Conservation (phyloP, 78 protist species). For the Tieghemostelium lacteum region DNA sequence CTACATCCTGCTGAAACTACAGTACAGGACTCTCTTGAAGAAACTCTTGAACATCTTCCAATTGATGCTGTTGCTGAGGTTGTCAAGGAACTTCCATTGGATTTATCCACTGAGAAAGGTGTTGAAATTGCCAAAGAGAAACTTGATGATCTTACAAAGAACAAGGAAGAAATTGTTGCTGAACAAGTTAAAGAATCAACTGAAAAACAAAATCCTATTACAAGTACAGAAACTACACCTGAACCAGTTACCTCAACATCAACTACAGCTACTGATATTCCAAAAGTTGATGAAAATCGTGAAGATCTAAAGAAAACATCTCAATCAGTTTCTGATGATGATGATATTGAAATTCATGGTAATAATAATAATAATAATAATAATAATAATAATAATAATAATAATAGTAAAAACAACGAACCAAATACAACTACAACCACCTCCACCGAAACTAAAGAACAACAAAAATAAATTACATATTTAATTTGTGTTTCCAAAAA, state of each 20-base stretch:
- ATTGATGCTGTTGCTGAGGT: slow-evolving; percentile 37
- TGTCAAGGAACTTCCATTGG: slow-evolving; percentile 24
- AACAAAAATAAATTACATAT: too few species aligned
- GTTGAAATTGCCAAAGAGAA: slow-evolving; percentile 45
- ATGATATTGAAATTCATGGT: slow-evolving; percentile 27
- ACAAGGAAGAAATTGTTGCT: slow-evolving; percentile 9
- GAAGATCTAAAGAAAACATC: slow-evolving; percentile 5
- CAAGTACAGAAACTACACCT: neutral
- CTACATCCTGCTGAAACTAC: slow-evolving; percentile 24
- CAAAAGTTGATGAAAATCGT: neutral
- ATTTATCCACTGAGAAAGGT: slow-evolving; percentile 22
- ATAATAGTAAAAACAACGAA: too few species aligned
- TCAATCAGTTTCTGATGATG: slow-evolving; percentile 28
- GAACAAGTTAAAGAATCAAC: neutral
- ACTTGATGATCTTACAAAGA: slow-evolving; percentile 34
- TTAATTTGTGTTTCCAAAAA: too few species aligned
- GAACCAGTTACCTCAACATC: neutral
- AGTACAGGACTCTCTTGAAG: slow-evolving; percentile 31
- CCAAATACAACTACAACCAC: too few species aligned
- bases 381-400: too few species aligned
- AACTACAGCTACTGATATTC: neutral
- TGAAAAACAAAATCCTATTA: neutral
- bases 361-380: neutral
- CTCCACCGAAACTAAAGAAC: too few species aligned
- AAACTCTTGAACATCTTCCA: slow-evolving; percentile 65